phyloP scores from a whole-genome alignment of 2,329 filamentous ascomycete genomes.

The Epichloe festucae region DNA sequence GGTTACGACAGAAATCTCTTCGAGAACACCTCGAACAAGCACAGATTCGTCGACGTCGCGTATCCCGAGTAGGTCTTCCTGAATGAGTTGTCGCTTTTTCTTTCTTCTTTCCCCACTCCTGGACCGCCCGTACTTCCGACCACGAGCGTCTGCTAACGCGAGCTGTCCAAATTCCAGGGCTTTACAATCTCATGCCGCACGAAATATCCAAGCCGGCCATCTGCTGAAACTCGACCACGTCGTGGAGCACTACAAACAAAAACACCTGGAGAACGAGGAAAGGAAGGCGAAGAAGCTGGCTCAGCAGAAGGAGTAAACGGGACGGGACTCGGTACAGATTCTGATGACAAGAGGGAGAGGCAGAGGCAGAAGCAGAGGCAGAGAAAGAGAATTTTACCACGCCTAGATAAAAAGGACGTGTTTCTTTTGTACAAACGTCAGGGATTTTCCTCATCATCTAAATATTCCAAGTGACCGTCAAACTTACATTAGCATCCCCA shows the following conservation, averaged over 20 bases:
- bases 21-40: slow-evolving; percentile 28
- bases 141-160: too few species aligned
- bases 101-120: background rate
- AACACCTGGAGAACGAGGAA: slow-evolving; percentile 41
- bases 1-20: slow-evolving; percentile 45
- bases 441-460: slow-evolving; percentile 1
- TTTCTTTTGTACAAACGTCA: background rate
- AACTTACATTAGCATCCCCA: background rate
- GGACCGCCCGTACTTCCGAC: too few species aligned
- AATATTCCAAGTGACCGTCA: too few species aligned
- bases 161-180: slow-evolving; percentile 22
- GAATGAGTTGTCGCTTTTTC: too few species aligned
- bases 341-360: background rate
- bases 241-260: slow-evolving; percentile 42
- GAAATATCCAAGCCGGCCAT: slow-evolving; percentile 43
- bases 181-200: slow-evolving; percentile 35
- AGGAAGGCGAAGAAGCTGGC: slow-evolving; percentile 38
- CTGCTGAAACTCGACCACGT: slow-evolving; percentile 41
- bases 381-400: background rate
- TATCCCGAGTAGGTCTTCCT: slow-evolving; percentile 42
- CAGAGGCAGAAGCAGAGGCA: too few species aligned
- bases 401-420: background rate
- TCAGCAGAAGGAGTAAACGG: slow-evolving; percentile 20
- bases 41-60: slow-evolving; percentile 36
- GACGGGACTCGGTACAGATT: slow-evolving; percentile 4